Evolutionary conservation across 202 grass and related monocot genomes (phyloP).

Genomic region (Carex sylvatica): DNA sequence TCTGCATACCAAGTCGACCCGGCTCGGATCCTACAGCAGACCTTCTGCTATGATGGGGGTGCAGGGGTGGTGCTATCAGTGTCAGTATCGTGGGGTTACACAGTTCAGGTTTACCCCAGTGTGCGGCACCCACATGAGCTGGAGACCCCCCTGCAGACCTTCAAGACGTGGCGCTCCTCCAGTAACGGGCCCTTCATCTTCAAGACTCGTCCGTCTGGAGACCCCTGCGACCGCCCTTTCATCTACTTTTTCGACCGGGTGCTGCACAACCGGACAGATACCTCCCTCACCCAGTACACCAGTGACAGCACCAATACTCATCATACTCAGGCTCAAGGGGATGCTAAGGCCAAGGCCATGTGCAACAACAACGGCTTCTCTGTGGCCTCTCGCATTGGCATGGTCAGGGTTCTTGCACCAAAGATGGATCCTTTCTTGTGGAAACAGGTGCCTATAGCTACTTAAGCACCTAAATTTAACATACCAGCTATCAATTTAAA

Average conservation of each 20-base stretch:
- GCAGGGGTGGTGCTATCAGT: constrained; percentile 14
- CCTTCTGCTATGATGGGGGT: constrained; percentile 68
- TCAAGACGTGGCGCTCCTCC: constrained; percentile 35
- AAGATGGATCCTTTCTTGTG: constrained; percentile 31
- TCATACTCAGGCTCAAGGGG: not conserved
- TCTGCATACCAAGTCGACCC: constrained; percentile 46
- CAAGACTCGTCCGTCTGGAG: not conserved
- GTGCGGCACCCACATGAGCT: constrained; percentile 2
- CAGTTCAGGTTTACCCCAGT: constrained; percentile 35
- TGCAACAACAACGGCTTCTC: constrained; percentile 7
- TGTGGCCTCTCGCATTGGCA: constrained; percentile 5
- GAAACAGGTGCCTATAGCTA: constrained; percentile 16
- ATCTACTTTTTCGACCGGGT: constrained; percentile 20
- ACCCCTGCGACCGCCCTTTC: not conserved
- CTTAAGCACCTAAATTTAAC: no score
- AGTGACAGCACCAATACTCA: no score
- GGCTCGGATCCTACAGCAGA: constrained; percentile 60
- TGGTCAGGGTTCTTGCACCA: constrained; percentile 31
- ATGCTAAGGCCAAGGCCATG: no score
- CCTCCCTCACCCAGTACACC: constrained; percentile 26
- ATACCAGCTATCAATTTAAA: no score
- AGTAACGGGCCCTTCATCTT: constrained; percentile 37
- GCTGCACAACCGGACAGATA: not conserved
- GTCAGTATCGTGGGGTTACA: constrained; percentile 46
- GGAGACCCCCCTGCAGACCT: constrained; percentile 32